These are phyloP conservation scores for Hymenoscyphus scutula DNA, from an alignment of 2,329 filamentous ascomycete species.

Conservation along the genomic window DNA sequence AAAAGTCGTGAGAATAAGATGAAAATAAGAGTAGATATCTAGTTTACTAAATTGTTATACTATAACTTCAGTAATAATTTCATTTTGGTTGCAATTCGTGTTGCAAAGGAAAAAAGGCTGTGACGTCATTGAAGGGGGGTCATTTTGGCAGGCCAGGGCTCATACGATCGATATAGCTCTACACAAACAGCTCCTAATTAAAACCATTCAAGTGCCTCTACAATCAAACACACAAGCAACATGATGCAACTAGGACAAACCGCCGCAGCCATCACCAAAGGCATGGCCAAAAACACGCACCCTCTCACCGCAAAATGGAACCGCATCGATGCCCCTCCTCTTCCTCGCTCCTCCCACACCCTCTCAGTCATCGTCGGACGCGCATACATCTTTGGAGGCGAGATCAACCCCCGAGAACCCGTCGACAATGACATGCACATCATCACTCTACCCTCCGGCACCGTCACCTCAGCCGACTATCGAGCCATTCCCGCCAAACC, in stretches of 20 bases:
- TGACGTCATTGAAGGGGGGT: too few species aligned
- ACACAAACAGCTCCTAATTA: not conserved
- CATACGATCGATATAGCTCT: too few species aligned
- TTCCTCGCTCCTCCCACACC: conserved; percentile 73
- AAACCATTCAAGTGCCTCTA: not conserved
- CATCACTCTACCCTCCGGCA: conserved; percentile 58
- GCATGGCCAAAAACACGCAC: conserved; percentile 30
- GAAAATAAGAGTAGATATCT: too few species aligned
- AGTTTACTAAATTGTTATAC: too few species aligned
- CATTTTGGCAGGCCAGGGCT: too few species aligned
- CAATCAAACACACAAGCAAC: conserved; percentile 14
- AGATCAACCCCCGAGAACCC: conserved; percentile 62
- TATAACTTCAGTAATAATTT: too few species aligned
- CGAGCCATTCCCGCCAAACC: conserved; percentile 52
- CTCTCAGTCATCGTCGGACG: conserved; percentile 57
- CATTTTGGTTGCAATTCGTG: too few species aligned
- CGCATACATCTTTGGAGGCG: conserved; percentile 77
- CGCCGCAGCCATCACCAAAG: conserved; percentile 24
- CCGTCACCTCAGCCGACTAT: conserved; percentile 55
- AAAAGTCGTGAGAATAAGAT: too few species aligned
- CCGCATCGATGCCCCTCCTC: conserved; percentile 49
- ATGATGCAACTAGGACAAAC: conserved; percentile 33
- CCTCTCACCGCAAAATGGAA: conserved; percentile 58
- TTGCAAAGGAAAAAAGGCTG: too few species aligned
- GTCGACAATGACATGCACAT: conserved; percentile 72